Conservation (phyloP, 306 rosid genomes). For the Cucurbita maxima region DNA sequence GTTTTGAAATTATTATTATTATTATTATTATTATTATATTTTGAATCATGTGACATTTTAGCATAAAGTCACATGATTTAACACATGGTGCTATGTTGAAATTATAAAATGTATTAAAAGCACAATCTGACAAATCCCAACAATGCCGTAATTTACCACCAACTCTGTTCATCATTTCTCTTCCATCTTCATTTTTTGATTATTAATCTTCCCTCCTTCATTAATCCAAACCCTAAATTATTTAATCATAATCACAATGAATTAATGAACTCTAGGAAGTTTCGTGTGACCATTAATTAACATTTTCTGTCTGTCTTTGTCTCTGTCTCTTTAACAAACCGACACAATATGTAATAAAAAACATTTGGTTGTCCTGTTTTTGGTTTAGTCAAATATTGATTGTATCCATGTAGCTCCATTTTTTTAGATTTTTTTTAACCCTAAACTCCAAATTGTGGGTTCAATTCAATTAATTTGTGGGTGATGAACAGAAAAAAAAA, state of each 20-base stretch:
- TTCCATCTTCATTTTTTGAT: too few relatives aligned
- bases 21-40: too few relatives aligned
- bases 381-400: background rate
- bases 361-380: background rate
- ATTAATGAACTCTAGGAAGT: background rate
- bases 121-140: conserved; percentile 3
- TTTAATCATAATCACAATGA: background rate
- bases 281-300: background rate
- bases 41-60: background rate
- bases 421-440: background rate
- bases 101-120: background rate
- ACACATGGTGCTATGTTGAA: background rate
- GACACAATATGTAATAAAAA: background rate
- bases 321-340: background rate
- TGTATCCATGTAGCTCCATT: background rate
- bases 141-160: conserved; percentile 4
- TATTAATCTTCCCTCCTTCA: too few relatives aligned
- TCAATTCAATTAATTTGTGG: background rate
- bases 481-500: too few relatives aligned
- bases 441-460: background rate
- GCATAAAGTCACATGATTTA: background rate
- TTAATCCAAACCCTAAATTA: too few relatives aligned
- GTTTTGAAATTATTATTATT: too few relatives aligned
- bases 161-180: background rate
- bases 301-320: background rate